Percentiles rank a stretch among this genome's conserved stretches.
Evolutionary conservation across 805 yeast species (phyloP).

Genomic region (Tetrapisispora taiwanensis): DNA sequence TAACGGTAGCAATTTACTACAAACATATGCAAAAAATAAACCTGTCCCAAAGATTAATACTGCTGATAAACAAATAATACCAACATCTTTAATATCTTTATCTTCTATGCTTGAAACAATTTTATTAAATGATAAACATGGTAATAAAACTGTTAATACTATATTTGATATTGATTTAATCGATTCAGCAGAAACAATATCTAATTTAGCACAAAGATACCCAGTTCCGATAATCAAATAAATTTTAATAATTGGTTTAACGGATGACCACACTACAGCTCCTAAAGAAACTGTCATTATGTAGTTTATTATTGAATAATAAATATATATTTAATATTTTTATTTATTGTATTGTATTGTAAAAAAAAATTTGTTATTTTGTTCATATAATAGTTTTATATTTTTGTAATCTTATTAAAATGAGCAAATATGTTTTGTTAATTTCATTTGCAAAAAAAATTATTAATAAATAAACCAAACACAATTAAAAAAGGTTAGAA

Average conservation of each 20-base stretch:
- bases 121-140: conserved; percentile 55
- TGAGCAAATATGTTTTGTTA: too few species aligned
- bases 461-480: too few species aligned
- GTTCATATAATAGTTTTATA: too few species aligned
- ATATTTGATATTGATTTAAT: conserved; percentile 54
- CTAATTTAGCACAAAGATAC: conserved; percentile 44
- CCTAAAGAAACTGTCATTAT: conserved; percentile 24
- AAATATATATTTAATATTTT: too few species aligned
- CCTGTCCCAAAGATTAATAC: conserved; percentile 44
- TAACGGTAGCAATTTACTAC: conserved; percentile 30
- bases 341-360: too few species aligned
- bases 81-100: conserved; percentile 57
- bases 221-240: conserved; percentile 66
- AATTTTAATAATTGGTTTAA: conserved; percentile 68
- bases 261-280: conserved; percentile 38
- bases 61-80: conserved; percentile 48
- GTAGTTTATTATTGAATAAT: too few species aligned
- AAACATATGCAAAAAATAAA: conserved; percentile 33
- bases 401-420: too few species aligned
- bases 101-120: conserved; percentile 51
- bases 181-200: conserved; percentile 53
- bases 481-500: too few species aligned
- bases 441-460: too few species aligned
- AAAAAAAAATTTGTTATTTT: too few species aligned
- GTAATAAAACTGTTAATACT: conserved; percentile 52